Evolutionary conservation across 148 eudicot genomes (phyloP), one percentile per base, ranked within the genome.

Genomic region (Camellia sinensis): DNA sequence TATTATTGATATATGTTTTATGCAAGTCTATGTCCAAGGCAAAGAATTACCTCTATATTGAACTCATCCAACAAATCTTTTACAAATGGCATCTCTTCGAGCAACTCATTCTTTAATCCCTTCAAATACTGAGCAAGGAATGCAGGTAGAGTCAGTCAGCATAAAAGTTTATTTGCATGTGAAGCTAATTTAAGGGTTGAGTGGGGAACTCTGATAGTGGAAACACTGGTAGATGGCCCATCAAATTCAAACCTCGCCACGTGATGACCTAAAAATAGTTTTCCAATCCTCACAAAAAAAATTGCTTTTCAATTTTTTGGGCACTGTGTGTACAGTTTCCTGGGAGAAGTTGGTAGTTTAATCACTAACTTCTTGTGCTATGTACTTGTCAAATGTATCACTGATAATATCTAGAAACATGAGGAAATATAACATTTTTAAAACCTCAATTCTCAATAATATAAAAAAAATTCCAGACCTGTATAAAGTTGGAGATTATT

Each of bases 21-120:
- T 22, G 59, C 66, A 66, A 13, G 41, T 74, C 63, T 19, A 60
- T 10, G 62, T 74, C 63, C 29, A 50, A 66, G 64, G 67, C 3
- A 57, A 67, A 18, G 46, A 71, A 40, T 73, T 81, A 88, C 91
- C 89, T 85, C 85, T 40, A 66, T 69, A 75, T 80, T 80, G 72
- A 84, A 74, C 71, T 85, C 89, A 52, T 64, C 78, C 43, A 87
- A 74, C 73, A 85, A 71, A 40, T 89, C 89, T 61, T 80, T 60
- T 63, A 83, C 83, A 76, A 82, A 83, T 63, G 89, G 85, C 76
- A 89, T 83, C 82, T 89, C 91, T 56, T 83, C 84, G 48, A 80
- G 87, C 77, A 87, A 81, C 73, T 87, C 89, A 59, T 87, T 84
- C 50, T 80, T 83, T 80, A 87, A 73, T 63, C 73, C 83, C 83